Evolutionary conservation across 495 filamentous ascomycete species (phyloP), one percentile per base, ranked within the genome.

Genomic region (Filosporella fistucella): DNA sequence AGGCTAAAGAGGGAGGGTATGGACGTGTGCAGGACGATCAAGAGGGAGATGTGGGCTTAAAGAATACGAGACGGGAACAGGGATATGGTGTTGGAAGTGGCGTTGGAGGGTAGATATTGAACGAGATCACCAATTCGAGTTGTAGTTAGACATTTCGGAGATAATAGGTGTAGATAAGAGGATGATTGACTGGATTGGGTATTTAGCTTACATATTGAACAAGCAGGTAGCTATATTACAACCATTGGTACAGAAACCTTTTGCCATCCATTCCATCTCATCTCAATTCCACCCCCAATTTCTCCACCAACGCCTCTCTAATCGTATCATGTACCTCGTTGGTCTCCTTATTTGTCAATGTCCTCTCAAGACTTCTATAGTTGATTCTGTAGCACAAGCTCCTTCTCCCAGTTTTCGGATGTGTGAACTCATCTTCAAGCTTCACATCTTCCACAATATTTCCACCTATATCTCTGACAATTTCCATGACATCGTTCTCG

Each of bases 401-500:
- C 72, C 77, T 82, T 57, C 86, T 69, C 12, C 78, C 76, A 37
- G 87, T 91, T 66, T 85, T 86, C n/a, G 91, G 90, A 68, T 97
- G 89, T 29, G 73, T 78, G 60, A 97, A 98, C 53, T 88, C 75
- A 68, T 98, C 93, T 11, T 69, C 62, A 23, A 94, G 67, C 48
- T 64, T 74, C 54, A 96, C 93, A 60, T 94, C 86, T 68, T 97
- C 93, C 14, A 93, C 89, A 29, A 80, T 60, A 62, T 95, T 85
- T 13, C 89, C 90, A 8, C 78, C 87, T 22, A 88, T 76, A 20
- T 80, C 79, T 33, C 93, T 76, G 11, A 96, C 84, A 40, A 95
- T 72, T 69, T 97, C 93, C 91, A 96, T 96, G 32, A 98, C 68
- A 67, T 98, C 94, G 64, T 98, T 97, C 66, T 91, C 91, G 59